Evolutionary conservation across 2,329 filamentous ascomycete genomes (phyloP), one percentile per base, ranked within the genome.

Genomic region (Cladosporium colombiae): DNA sequence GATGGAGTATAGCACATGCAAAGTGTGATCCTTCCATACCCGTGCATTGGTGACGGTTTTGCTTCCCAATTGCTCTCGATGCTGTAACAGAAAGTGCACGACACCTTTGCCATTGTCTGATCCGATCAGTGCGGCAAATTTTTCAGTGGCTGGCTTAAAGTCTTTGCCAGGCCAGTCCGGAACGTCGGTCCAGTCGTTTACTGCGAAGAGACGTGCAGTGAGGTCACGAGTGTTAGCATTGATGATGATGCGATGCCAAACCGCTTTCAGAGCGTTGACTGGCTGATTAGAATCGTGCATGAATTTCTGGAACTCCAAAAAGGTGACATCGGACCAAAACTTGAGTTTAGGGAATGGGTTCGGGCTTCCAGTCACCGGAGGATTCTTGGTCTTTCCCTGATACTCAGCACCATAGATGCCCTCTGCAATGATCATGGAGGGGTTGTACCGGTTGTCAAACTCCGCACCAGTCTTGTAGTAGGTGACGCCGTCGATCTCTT

Each of bases 301-400:
- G 46, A 69, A 40, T 37, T 66, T 56, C 31, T 65, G 66, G 23
- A 53, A 68, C 29, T 67, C 56, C 27, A 71, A 56, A 29, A 66
- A 71, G 1, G 53, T 65, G 33, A 69, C 59, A 49, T 70, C 69
- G 3, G 68, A 70, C 69, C 67, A 70, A 13, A 64, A 65, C 23
- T 50, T 65, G 29, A 69, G 50, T 16, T 58, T 60, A 8, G 66
- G 50, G 29, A 29, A 68, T 37, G 56, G 63, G 35, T 65, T 60
- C 3, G 58, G 56, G 8, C 35, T 53, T 10, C 64, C 66, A 21
- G 27, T 62, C 29, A 69, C 66, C 16, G 66, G 57, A n/a, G 66
- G 58, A 18, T 58, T 57, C 25, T 63, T 46, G 21, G n/a, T 27
- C 25, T 65, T 52, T 25, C 56, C 63, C 46, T 65, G 31, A 16